Base-by-base conservation (phyloP, 176 grass and related monocot genomes). In the Microstegium vimineum region DNA sequence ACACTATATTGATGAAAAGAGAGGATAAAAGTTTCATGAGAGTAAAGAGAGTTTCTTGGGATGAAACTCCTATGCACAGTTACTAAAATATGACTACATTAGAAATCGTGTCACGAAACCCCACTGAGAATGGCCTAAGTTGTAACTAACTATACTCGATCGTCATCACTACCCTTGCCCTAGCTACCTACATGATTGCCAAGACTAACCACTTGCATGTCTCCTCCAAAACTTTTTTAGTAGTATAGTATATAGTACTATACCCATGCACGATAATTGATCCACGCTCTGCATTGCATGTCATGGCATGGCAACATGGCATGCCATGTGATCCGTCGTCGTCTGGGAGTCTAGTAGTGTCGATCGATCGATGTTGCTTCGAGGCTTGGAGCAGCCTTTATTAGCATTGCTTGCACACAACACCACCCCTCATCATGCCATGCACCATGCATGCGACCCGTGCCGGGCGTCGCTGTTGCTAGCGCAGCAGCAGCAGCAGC, bases 331-430 rank as follows among this genome's bases (percentile, higher is more conserved):
- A 60, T 59, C 23, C 23, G 10, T 60, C 56, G 56, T 60, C 54
- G 56, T 60, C 56, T n/a, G n/a, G n/a, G 56, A 60, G 56, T 60
- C 7, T 0, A 20, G 71, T 52, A 18, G 49, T 15, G 42, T 3
- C 25, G 59, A 52, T 37, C 5, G 40, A 41, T 76, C 7, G 73
- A 56, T 71, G 77, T 72, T 86, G 72, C 77, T 77, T 77, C 63
- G 77, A 28, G 69, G 20, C 13, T 10, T 71, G 69, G 69, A 45
- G 8, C 13, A 46, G 9, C 22, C 25, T 46, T 71, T 22, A 67
- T 57, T 36, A 37, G 3, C 34, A 11, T 81, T 68, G 79, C 67
- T 90, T 86, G 83, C 79, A 86, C 83, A 86, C 79, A 67, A 82
- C 83, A 67, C 47, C 57, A n/a, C n/a, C 67, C 54, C 57, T 82